These are phyloP conservation scores for Anthracocystis panici-leucophaei DNA, from an alignment of 1,284 basidiomycete species.

Conservation along the genomic window DNA sequence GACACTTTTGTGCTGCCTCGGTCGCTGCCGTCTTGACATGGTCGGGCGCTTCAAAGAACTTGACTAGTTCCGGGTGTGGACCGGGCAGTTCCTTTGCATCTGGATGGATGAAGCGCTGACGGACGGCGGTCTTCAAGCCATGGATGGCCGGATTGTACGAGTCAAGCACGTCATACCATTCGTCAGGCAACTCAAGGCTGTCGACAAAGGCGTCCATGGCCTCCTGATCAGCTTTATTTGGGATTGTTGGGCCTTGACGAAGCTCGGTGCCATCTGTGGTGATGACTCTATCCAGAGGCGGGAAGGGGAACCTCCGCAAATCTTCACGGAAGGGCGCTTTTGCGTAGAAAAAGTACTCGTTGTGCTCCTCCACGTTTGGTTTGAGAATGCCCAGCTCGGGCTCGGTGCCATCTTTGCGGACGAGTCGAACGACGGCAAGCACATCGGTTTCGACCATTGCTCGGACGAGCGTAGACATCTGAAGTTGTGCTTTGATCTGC, in stretches of 20 bases:
- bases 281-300: constrained; percentile 81
- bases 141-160: constrained; percentile 92
- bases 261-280: constrained; percentile 82
- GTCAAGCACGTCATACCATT: constrained; percentile 81
- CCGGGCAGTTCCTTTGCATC: constrained; percentile 81
- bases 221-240: constrained; percentile 80
- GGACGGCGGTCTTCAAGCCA: constrained; percentile 89
- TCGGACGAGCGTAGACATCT: constrained; percentile 85
- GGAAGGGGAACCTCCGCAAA: constrained; percentile 85
- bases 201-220: constrained; percentile 89
- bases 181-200: constrained; percentile 81
- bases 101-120: constrained; percentile 83
- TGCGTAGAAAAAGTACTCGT: constrained; percentile 53
- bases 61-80: constrained; percentile 84
- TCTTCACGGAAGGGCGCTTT: constrained; percentile 97
- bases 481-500: constrained; percentile 80
- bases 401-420: constrained; percentile 79
- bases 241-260: constrained; percentile 82
- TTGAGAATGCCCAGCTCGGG: constrained; percentile 74
- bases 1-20: constrained; percentile 33
- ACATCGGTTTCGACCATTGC: constrained; percentile 79
- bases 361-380: constrained; percentile 50
- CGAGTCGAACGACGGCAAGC: constrained; percentile 84
- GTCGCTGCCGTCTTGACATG: constrained; percentile 73
- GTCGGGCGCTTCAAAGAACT: constrained; percentile 83